Conservation (phyloP, 805 yeast species). For the Osmozyma mogii region DNA sequence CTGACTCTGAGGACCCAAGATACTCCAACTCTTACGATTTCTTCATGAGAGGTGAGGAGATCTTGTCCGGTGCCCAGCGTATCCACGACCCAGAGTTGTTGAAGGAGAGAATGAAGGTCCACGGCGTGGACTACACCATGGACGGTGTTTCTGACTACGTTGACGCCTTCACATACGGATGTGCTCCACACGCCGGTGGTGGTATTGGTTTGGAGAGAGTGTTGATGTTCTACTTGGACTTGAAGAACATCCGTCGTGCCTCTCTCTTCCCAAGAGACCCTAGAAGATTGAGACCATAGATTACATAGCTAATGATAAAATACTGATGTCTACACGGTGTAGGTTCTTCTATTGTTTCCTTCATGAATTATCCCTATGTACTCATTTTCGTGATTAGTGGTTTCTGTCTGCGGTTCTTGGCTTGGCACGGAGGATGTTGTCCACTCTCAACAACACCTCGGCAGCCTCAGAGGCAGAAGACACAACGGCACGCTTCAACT, state of each 20-base stretch:
- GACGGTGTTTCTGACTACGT: conserved; percentile 88
- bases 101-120: conserved; percentile 71
- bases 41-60: conserved; percentile 99
- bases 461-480: conserved; percentile 97
- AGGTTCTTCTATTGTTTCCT: no score
- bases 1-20: conserved; percentile 83
- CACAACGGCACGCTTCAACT: conserved; percentile 89
- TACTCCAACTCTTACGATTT: conserved; percentile 98
- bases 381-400: no score
- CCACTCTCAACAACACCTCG: conserved; percentile 90
- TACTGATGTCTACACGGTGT: no score
- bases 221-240: conserved; percentile 93
- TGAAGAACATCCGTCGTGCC: conserved; percentile 98
- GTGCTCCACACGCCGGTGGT: conserved; percentile 99
- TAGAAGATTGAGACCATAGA: conserved; percentile 76
- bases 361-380: no score
- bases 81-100: conserved; percentile 87
- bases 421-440: conserved; percentile 91
- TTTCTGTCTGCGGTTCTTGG: conserved; percentile 95
- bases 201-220: conserved; percentile 99
- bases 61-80: conserved; percentile 99
- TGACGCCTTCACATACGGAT: conserved; percentile 88
- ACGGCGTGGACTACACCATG: conserved; percentile 70
- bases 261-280: conserved; percentile 99
- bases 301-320: not conserved